Conservation (phyloP, 2,329 filamentous ascomycete species). For the Cryphonectria parasitica region DNA sequence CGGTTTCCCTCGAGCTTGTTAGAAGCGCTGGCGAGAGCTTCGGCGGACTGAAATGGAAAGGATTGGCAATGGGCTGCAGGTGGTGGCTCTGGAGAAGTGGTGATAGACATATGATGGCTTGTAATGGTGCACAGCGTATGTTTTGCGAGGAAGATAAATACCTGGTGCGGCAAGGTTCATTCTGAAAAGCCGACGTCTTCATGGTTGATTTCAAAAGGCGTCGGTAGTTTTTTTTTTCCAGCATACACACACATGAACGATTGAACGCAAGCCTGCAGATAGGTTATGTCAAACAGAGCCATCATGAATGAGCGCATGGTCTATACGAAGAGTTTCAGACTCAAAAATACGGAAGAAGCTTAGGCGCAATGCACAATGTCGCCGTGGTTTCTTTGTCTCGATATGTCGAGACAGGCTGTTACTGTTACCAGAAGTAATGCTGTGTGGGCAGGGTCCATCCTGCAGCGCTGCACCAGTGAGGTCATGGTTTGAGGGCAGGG, state of each 20-base stretch:
- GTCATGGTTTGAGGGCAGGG: not conserved
- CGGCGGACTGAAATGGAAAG: conserved; percentile 58
- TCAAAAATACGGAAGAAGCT: not conserved
- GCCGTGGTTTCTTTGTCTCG: not conserved
- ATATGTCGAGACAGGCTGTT: not conserved
- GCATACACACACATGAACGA: not conserved
- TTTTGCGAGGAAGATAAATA: not conserved
- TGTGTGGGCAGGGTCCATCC: not conserved
- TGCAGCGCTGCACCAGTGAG: conserved; percentile 12
- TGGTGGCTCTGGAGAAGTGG: too few relatives aligned
- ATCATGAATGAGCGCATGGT: conserved; percentile 3
- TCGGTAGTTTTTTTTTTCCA: not conserved
- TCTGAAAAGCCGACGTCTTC: not conserved
- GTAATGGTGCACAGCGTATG: not conserved
- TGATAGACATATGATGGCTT: not conserved
- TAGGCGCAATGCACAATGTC: not conserved
- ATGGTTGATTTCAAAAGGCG: not conserved
- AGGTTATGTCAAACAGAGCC: not conserved
- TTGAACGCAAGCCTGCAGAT: not conserved
- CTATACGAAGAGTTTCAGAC: not conserved
- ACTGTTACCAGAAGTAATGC: not conserved
- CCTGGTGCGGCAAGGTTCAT: too few relatives aligned
- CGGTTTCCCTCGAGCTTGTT: conserved; percentile 85
- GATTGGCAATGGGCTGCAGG: not conserved
- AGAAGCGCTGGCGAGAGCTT: conserved; percentile 83